A percentile compares a stretch with the other conserved stretches of the same genome.
These are phyloP conservation scores for Lycium barbarum DNA, from an alignment of 257 asterid genomes.

Conservation along the genomic window DNA sequence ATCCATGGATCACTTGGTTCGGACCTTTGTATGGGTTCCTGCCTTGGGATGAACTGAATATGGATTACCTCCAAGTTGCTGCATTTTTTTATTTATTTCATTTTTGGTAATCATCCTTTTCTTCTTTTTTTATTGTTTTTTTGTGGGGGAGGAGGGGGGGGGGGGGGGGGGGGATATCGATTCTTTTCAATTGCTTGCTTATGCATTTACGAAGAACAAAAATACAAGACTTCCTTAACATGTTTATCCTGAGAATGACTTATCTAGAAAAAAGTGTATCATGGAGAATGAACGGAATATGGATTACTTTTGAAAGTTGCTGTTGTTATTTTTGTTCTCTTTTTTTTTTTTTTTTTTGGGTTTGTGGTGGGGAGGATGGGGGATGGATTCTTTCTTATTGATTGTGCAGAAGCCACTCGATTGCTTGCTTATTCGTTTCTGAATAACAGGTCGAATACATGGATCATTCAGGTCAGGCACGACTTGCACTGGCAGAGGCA, in stretches of 20 bases:
- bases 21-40: not conserved
- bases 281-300: not conserved
- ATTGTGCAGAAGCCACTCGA: not conserved
- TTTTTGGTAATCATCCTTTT: slow-evolving; percentile 5
- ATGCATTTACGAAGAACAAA: slow-evolving; percentile 36
- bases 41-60: not conserved
- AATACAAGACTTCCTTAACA: not conserved
- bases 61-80: not conserved
- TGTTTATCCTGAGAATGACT: slow-evolving; percentile 5
- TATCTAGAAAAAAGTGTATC: not conserved
- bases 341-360: not conserved
- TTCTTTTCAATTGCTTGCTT: not conserved
- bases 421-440: slow-evolving; percentile 18
- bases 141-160: too few species aligned
- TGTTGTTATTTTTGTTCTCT: not conserved
- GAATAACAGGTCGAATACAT: slow-evolving; percentile 75
- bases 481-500: slow-evolving; percentile 85
- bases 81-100: slow-evolving; percentile 3
- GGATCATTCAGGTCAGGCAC: slow-evolving; percentile 88
- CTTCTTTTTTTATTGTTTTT: not conserved
- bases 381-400: not conserved
- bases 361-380: not conserved
- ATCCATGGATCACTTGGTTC: slow-evolving; percentile 11
- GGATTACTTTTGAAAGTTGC: slow-evolving; percentile 13
- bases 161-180: not conserved